Base-by-base conservation (phyloP, 2,329 filamentous ascomycete genomes). In the Ascochyta rabiei region DNA sequence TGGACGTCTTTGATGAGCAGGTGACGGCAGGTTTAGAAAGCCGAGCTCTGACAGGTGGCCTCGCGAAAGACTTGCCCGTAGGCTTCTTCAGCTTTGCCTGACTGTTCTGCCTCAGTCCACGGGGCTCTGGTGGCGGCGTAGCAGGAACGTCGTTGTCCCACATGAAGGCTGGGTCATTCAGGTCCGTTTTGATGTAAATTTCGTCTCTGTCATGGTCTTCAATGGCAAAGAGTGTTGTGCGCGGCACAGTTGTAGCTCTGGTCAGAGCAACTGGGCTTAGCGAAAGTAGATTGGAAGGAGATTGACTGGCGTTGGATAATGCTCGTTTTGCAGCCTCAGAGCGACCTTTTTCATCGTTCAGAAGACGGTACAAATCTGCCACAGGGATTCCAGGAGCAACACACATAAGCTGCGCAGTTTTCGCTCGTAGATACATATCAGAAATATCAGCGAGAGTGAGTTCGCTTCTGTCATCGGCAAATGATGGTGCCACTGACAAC, bases 371-470 rank as follows among this genome's bases (percentile, higher is more conserved):
- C 3, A 67, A 26, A 8, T 66, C 55, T 2, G 48, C 31, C 3
- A 67, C 46, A 1, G 61, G 58, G 10, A 68, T 15, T 2, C 26
- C 39, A 0, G 65, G 66, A 24, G 60, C 62, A 7, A 65, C 47
- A 2, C 54, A 61, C 60, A 65, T 62, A 7, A 66, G 39, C 2
- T 62, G 44, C 0, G 62, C 60, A 6, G 66, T 62, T 15, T 64
- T 61, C 7, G 43, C 50, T 4, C 67, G 53, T 3, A 54, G 3
- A 3, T 34, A 12, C 19, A 58, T 59, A 23, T 66, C 56, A 0
- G 38, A 23, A 9, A 68, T 65, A 21, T 67, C 59, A 4, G 47
- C 23, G 7, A 68, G 43, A 3, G 41, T 57, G 10, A 61, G 30
- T 4, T 45, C 47, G 3, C 39, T 30, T 4, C 18, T 16, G 8